Percentiles rank a stretch among this genome's conserved stretches.
These are phyloP conservation scores for Helichrysum umbraculigerum DNA, from an alignment of 129 eudicot genomes.

Conservation along the genomic window DNA sequence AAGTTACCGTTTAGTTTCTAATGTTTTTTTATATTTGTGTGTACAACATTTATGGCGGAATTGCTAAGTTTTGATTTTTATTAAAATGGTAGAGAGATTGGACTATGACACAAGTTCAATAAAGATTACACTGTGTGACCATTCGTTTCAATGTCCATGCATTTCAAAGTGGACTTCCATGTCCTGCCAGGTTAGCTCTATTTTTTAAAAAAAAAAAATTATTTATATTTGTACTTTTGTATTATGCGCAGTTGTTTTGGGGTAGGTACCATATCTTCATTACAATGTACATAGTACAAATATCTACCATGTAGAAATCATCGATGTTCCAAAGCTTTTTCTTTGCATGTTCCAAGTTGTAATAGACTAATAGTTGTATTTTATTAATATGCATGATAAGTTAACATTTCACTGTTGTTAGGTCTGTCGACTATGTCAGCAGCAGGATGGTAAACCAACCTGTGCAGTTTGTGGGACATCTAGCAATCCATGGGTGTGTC, in stretches of 20 bases:
- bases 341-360: background rate
- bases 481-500: constrained; percentile 78
- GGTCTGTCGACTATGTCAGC: constrained; percentile 91
- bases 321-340: background rate
- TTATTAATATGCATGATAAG: background rate
- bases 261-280: background rate
- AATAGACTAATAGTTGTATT: background rate
- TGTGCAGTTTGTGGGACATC: constrained; percentile 77
- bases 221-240: constrained; percentile 1
- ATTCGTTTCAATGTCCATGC: constrained; percentile 89
- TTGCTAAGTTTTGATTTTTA: constrained; percentile 14
- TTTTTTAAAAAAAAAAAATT: too few species aligned
- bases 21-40: constrained; percentile 4
- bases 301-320: background rate
- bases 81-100: constrained; percentile 71
- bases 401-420: constrained; percentile 27
- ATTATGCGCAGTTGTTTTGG: background rate
- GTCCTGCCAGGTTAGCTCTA: constrained; percentile 79
- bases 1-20: background rate
- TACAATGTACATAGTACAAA: background rate
- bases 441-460: constrained; percentile 73
- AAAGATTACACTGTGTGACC: constrained; percentile 83
- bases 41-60: background rate
- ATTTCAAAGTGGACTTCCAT: constrained; percentile 80
- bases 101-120: constrained; percentile 95